These are phyloP conservation scores for Nepenthes mirabilis DNA, from an alignment of 148 eudicot species.

Conservation along the genomic window DNA sequence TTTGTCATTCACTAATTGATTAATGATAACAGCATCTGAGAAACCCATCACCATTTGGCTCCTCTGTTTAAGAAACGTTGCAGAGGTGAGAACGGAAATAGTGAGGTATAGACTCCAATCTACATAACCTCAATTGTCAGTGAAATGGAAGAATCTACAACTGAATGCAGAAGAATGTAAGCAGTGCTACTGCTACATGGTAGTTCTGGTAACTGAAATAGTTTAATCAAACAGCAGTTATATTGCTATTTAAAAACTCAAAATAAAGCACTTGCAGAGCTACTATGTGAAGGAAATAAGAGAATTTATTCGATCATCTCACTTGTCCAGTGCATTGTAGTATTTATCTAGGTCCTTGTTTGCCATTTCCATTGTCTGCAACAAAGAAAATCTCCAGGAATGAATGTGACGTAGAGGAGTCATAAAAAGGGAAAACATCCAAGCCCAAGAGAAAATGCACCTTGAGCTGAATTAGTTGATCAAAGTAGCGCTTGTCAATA, in stretches of 20 bases:
- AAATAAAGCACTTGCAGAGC: neutral
- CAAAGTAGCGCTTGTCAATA: constrained; percentile 88
- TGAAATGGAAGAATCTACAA: too few species aligned
- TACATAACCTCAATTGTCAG: too few species aligned
- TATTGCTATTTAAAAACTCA: neutral
- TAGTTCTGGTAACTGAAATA: too few species aligned
- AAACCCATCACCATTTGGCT: too few species aligned
- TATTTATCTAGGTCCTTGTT: constrained; percentile 97
- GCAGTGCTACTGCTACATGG: too few species aligned
- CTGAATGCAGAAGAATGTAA: too few species aligned
- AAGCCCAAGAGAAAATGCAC: constrained; percentile 18
- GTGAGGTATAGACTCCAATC: too few species aligned
- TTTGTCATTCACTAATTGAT: too few species aligned
- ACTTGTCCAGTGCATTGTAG: constrained; percentile 98
- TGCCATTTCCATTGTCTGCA: constrained; percentile 98
- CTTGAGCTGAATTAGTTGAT: constrained; percentile 91
- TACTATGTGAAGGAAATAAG: too few species aligned
- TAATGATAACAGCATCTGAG: too few species aligned
- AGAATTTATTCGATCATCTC: constrained; percentile 12
- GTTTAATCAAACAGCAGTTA: neutral
- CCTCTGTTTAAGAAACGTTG: too few species aligned
- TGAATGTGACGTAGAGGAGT: constrained; percentile 5
- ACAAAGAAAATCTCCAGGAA: constrained; percentile 6
- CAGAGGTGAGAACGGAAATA: too few species aligned
- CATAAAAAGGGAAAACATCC: constrained; percentile 1